A percentile compares a stretch with the other conserved stretches of the same genome.
Conservation (phyloP, 2,329 filamentous ascomycete genomes). For the Colletotrichum somersetense region DNA sequence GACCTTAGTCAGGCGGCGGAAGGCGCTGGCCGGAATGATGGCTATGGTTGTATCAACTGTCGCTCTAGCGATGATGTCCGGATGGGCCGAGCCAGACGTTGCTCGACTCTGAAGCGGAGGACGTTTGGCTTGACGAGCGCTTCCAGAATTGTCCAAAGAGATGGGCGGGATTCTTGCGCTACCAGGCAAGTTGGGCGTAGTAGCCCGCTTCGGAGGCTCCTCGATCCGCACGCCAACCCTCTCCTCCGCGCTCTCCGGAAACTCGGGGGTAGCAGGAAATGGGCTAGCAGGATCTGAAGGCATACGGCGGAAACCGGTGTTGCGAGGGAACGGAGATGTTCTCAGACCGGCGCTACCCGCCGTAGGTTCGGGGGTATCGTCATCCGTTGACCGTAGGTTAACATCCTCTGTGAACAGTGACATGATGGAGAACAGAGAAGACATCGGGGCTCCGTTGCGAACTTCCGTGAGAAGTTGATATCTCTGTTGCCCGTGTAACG, state of each 20-base stretch:
- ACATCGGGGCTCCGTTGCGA: constrained; percentile 98
- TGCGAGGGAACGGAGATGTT: constrained; percentile 36
- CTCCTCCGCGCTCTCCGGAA: constrained; percentile 22
- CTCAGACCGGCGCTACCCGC: constrained; percentile 26
- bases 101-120: constrained; percentile 58
- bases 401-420: constrained; percentile 97
- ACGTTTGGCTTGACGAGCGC: constrained; percentile 47
- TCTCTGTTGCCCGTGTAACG: constrained; percentile 77
- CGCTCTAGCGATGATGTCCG: constrained; percentile 95
- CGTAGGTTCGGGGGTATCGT: constrained; percentile 53
- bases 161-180: constrained; percentile 77
- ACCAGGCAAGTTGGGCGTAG: constrained; percentile 28
- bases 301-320: constrained; percentile 32
- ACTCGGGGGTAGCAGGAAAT: constrained; percentile 29
- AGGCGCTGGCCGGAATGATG: constrained; percentile 96
- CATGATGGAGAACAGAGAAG: constrained; percentile 96
- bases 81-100: constrained; percentile 84
- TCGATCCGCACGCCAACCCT: constrained; percentile 27
- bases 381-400: constrained; percentile 79
- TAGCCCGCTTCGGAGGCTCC: constrained; percentile 29
- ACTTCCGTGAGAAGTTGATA: constrained; percentile 98
- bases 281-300: constrained; percentile 42
- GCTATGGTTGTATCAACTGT: constrained; percentile 98
- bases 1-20: constrained; percentile 89
- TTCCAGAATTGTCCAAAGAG: constrained; percentile 60